Evolutionary conservation across 192 early-diverging fungal species (phyloP).

Genomic region (Podila clonocystis): DNA sequence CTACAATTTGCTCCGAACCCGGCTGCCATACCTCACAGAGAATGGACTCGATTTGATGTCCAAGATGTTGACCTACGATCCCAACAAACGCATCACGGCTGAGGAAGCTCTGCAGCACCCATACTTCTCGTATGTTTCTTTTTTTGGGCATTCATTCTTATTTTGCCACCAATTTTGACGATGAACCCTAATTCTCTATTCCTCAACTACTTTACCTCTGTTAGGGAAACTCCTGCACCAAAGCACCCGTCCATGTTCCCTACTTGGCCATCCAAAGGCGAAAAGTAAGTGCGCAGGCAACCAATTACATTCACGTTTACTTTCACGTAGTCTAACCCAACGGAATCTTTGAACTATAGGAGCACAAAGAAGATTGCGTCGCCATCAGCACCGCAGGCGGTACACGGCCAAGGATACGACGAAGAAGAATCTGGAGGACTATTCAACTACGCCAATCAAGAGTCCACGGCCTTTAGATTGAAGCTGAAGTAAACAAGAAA

Average conservation of each 20-base stretch:
- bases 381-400: slow-evolving; percentile 69
- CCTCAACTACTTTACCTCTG: not conserved
- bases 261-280: slow-evolving; percentile 87
- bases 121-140: slow-evolving; percentile 72
- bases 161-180: not conserved
- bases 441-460: slow-evolving; percentile 63
- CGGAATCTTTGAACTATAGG: not conserved
- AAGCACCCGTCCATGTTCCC: slow-evolving; percentile 96
- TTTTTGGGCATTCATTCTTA: not conserved
- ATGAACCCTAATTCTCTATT: not conserved
- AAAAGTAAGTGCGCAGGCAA: slow-evolving; percentile 51
- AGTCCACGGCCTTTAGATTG: slow-evolving; percentile 66
- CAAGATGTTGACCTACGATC: slow-evolving; percentile 85
- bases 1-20: slow-evolving; percentile 61
- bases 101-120: slow-evolving; percentile 91
- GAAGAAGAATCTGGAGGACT: slow-evolving; percentile 57
- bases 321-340: not conserved
- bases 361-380: slow-evolving; percentile 41
- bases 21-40: slow-evolving; percentile 71
- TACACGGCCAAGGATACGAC: slow-evolving; percentile 59
- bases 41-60: slow-evolving; percentile 83
- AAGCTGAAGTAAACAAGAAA: slow-evolving; percentile 37
- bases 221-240: slow-evolving; percentile 82
- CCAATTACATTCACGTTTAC: too few species aligned
- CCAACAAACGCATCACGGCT: slow-evolving; percentile 86